phyloP scores from a whole-genome alignment of 148 eudicot genomes.

The Cornus florida region DNA sequence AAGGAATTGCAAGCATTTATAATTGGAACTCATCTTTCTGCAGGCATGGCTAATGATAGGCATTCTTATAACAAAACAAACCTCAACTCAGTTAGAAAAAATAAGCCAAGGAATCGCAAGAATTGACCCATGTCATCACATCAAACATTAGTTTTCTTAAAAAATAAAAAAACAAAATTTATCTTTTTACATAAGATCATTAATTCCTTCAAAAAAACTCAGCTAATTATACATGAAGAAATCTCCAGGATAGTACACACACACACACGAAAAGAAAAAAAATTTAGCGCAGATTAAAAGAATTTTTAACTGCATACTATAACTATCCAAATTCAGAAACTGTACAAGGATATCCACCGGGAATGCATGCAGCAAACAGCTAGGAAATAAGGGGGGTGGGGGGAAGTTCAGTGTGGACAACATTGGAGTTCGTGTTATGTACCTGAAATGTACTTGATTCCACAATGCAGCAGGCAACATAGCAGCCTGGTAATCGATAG shows the following conservation, averaged over 20 bases:
- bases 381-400: neutral
- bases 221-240: neutral
- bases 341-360: neutral
- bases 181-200: neutral
- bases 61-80: too few species aligned
- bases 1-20: too few species aligned
- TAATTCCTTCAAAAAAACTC: neutral
- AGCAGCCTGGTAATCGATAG: neutral
- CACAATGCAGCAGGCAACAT: constrained; percentile 8
- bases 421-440: constrained; percentile 7
- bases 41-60: neutral
- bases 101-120: too few species aligned
- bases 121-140: too few species aligned
- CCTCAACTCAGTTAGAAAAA: too few species aligned
- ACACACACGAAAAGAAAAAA: neutral
- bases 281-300: neutral
- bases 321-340: neutral
- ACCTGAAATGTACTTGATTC: neutral
- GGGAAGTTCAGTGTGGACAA: neutral
- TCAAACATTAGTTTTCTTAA: too few species aligned
- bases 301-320: neutral
- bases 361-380: neutral
- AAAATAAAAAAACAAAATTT: too few species aligned
- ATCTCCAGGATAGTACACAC: neutral
- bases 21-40: neutral